Evolutionary conservation across 768 basidiomycete species (phyloP), one percentile per base, ranked within the genome.

Genomic region (Kwoniella dendrophila): DNA sequence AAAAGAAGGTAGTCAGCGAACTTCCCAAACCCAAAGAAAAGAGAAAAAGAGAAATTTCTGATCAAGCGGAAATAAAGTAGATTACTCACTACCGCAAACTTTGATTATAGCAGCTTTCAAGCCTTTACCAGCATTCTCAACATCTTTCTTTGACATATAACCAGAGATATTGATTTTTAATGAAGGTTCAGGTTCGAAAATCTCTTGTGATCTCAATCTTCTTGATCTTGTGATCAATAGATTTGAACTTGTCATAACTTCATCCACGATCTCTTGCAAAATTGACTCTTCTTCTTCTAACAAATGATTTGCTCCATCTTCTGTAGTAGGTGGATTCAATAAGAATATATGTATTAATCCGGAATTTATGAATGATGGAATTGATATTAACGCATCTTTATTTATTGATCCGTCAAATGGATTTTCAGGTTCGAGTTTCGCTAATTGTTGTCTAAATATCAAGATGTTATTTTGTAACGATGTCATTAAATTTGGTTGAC

Each of bases 221-320:
- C 90, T 90, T 41, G 92, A 88, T 24, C 90, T 84, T 2, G 92
- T 94, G 62, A 96, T 81, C 69, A 97, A 82, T 45, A 99, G 88
- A 10, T 91, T 92, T 11, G 65, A 59, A 67, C 90, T 89, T 5
- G 82, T 81, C 41, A 92, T 81, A 0, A 85, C 84, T 72, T 96
- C 90, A 62, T 97, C 95, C 14, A 97, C 92, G 12, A 98, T 86
- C 54, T 95, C 92, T 80, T 98, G 94, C 68, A 99, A 75, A 26
- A 92, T 59, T 40, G 82, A 81, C 73, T 98, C 94, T 77, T 98
- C 94, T 29, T 68, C 76, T 38, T 80, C 77, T 45, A 80, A 63
- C n/a, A 73, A 65, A 11, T n/a, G n/a, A n/a, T n/a, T n/a, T n/a
- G n/a, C n/a, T n/a, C n/a, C n/a, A n/a, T n/a, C n/a, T n/a, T n/a